Conservation (phyloP, 1,139 yeast genomes). For the Torulaspora pretoriensis region DNA sequence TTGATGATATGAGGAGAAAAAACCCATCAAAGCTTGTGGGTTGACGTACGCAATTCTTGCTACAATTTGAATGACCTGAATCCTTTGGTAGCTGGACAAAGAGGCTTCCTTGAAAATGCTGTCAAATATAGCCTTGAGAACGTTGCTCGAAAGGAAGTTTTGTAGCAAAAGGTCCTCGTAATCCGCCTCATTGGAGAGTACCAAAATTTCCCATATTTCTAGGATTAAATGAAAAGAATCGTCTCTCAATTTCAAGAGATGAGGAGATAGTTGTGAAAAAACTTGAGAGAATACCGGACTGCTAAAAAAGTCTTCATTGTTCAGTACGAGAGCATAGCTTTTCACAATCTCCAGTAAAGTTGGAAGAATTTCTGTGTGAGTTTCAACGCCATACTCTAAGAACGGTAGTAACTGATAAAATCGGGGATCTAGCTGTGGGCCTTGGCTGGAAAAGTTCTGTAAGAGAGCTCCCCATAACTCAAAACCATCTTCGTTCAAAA, state of each 20-base stretch:
- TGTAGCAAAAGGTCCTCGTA: slow-evolving; percentile 24
- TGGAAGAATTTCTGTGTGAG: slow-evolving; percentile 75
- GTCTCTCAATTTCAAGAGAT: slow-evolving; percentile 61
- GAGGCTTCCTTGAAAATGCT: slow-evolving; percentile 32
- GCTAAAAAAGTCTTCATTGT: slow-evolving; percentile 42
- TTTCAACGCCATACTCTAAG: slow-evolving; percentile 44
- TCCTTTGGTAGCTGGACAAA: slow-evolving; percentile 37
- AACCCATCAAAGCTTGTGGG: slow-evolving; percentile 45
- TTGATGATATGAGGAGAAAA: slow-evolving; percentile 31
- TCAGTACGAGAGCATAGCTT: slow-evolving; percentile 62
- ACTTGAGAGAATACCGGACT: slow-evolving; percentile 40
- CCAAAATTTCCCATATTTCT: slow-evolving; percentile 55
- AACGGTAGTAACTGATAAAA: slow-evolving; percentile 33
- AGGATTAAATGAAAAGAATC: slow-evolving; percentile 59
- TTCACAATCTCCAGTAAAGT: slow-evolving; percentile 62
- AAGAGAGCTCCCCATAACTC: slow-evolving; percentile 76
- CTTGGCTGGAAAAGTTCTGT: slow-evolving; percentile 43
- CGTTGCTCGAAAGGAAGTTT: slow-evolving; percentile 28
- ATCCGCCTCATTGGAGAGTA: slow-evolving; percentile 27
- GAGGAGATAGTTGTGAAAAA: slow-evolving; percentile 52
- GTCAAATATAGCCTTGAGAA: slow-evolving; percentile 27
- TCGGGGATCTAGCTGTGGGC: slow-evolving; percentile 25
- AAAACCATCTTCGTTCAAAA: slow-evolving; percentile 81
- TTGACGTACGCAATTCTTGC: slow-evolving; percentile 51
- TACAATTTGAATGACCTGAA: slow-evolving; percentile 50